Evolutionary conservation across 768 basidiomycete genomes (phyloP), one percentile per base, ranked within the genome.

Genomic region (Phylloporus sp.): DNA sequence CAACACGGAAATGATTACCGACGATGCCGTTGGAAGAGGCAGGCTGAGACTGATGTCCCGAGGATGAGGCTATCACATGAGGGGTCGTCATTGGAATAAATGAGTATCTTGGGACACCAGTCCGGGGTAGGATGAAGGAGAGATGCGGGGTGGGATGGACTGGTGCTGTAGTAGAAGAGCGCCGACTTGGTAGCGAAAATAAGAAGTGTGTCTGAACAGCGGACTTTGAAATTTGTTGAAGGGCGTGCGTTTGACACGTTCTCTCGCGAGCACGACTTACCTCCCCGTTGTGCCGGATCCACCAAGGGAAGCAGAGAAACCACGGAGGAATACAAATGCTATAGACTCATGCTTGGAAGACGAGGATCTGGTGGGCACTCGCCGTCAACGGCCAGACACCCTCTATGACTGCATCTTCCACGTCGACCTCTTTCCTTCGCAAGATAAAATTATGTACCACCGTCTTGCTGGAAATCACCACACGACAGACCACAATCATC

Each of bases 11-110:
- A 68, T 89, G 82, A 62, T 77, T 83, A 38, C 88, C 88, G 52
- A 91, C 85, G 68, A 91, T 81, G 61, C 86, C 82, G 70, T 84
- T 87, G 35, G 73, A 78, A 26, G 80, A 76, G 43, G 81, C 73
- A 42, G 82, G 77, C 63, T 82, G 81, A 16, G 82, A 78, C 46
- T 80, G 83, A 70, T 87, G 85, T 20, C 73, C 74, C 40, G 82
- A 86, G 53, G 87, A 88, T 35, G 88, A 87, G 44, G 88, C 82
- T 59, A 91, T 86, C 68, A 90, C 86, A 75, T 91, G 88, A 56
- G 88, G 85, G 52, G 88, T 89, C 52, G 88, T 78, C 88, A 90
- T 91, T 46, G 59, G 54, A 32, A 42, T 32, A 13, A 41, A 47
- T 20, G 40, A 31, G 11, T 46, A 55, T 54, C 53, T 35, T 20